Percentiles rank a stretch among this genome's conserved stretches.
Evolutionary conservation across 192 early-diverging fungal genomes (phyloP).

Genomic region (Entomortierella parvispora): DNA sequence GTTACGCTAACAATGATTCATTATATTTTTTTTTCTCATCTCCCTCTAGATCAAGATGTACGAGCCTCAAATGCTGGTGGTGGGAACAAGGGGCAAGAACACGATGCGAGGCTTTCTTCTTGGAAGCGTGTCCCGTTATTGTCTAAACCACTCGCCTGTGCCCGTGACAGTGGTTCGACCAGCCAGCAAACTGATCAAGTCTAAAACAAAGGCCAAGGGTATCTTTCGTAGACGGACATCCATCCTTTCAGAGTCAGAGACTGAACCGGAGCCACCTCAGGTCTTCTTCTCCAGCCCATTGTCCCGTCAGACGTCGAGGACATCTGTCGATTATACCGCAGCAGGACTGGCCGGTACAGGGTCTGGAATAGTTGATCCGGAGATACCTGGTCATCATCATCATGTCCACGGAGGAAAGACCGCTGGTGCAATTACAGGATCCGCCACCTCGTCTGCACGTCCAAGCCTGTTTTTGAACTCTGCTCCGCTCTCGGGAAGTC

Average conservation of each 20-base stretch:
- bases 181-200: conserved; percentile 53
- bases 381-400: conserved; percentile 1
- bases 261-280: conserved; percentile 4
- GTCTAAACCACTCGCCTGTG: conserved; percentile 71
- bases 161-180: conserved; percentile 76
- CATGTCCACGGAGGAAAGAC: conserved; percentile 5
- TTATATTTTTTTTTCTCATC: neutral
- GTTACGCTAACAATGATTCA: neutral
- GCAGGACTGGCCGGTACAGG: neutral
- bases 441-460: conserved; percentile 11
- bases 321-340: conserved; percentile 7
- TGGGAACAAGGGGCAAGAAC: conserved; percentile 76
- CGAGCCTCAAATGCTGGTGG: conserved; percentile 74
- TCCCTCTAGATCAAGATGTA: conserved; percentile 62
- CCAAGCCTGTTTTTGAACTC: neutral
- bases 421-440: conserved; percentile 11
- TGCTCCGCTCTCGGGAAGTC: neutral
- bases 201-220: conserved; percentile 47
- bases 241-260: neutral
- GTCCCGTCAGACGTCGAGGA: conserved; percentile 20
- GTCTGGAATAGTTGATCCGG: conserved; percentile 4
- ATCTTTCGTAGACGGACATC: conserved; percentile 34
- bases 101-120: conserved; percentile 72
- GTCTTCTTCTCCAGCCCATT: conserved; percentile 30
- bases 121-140: conserved; percentile 75